Evolutionary conservation across 306 rosid genomes (phyloP), one percentile per base, ranked within the genome.

Genomic region (Hippophae tibetana): DNA sequence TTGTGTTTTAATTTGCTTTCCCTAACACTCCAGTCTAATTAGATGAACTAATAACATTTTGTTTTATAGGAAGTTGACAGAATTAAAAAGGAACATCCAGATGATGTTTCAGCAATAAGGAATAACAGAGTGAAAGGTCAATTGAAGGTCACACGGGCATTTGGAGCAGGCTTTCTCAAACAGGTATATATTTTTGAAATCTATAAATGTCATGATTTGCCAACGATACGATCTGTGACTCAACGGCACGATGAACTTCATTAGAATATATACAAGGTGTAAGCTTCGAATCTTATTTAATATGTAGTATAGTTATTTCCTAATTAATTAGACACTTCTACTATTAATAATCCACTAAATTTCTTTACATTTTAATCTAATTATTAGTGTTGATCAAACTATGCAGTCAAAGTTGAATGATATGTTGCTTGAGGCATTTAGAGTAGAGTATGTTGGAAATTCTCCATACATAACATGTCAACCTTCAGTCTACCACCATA

Each of bases 111-210:
- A 54, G 96, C 80, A 13, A 56, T 89, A 54, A 62, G 52, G 18
- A 89, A 77, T 18, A 87, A 80, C 14, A 55, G 88, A 47, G 94
- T 89, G 45, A 89, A 86, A 78, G 97, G 97, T 60, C 65, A 67
- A 63, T 75, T 90, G 78, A 90, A 75, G 71, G 84, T 90, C 75
- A 90, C 97, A 10, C 81, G 97, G 63, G 95, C 97, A 18, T 86
- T 90, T 44, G 94, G 95, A 13, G 90, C 79, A 9, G 95, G 97
- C 7, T 90, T 86, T 74, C 95, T 90, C 56, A 90, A 90, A 75
- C 86, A 75, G 95, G 97, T 84, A 70, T 3, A 43, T 65, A 49
- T 44, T 48, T 11, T 31, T 31, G 38, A 31, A 31, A 31, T 31
- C 4, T 31, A 31, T 2, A 31, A 31, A 31, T 31, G 38, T 31